A percentile compares a stretch with the other conserved stretches of the same genome.
These are phyloP conservation scores for Akanthomyces muscarius DNA, from an alignment of 2,329 filamentous ascomycete species.

Conservation along the genomic window DNA sequence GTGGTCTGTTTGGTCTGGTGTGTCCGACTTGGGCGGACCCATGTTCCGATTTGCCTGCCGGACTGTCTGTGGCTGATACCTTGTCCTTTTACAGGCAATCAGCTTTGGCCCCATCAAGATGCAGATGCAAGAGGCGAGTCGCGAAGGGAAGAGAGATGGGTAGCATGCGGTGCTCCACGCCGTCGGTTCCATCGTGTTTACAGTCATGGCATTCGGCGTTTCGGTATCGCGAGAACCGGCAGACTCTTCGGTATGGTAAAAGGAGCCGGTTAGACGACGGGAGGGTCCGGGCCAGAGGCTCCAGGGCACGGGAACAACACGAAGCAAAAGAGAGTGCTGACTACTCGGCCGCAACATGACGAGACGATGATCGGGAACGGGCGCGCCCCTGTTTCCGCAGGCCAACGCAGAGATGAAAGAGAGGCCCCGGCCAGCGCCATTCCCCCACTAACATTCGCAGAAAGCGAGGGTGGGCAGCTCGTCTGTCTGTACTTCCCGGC, in stretches of 20 bases:
- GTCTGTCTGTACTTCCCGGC: neutral
- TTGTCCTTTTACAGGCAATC: neutral
- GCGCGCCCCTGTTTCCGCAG: neutral
- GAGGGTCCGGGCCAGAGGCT: neutral
- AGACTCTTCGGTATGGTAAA: neutral
- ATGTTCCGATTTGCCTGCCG: conserved; percentile 9
- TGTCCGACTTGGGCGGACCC: neutral
- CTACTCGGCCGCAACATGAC: neutral
- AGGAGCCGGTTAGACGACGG: neutral
- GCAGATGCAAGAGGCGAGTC: neutral
- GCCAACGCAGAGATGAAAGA: neutral
- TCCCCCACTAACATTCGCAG: neutral
- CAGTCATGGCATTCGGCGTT: neutral
- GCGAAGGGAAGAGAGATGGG: neutral
- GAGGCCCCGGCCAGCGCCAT: neutral
- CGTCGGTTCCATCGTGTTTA: neutral
- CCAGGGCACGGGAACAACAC: neutral
- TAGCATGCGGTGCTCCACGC: neutral
- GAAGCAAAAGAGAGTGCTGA: neutral
- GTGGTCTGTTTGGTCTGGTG: neutral
- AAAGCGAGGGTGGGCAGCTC: neutral
- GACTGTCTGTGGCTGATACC: neutral
- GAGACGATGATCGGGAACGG: neutral
- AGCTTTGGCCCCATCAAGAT: conserved; percentile 3
- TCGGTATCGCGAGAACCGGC: neutral